A percentile compares a stretch with the other conserved stretches of the same genome.
Conservation (phyloP, 139 green algal species). For the Tetraselmis chui region DNA sequence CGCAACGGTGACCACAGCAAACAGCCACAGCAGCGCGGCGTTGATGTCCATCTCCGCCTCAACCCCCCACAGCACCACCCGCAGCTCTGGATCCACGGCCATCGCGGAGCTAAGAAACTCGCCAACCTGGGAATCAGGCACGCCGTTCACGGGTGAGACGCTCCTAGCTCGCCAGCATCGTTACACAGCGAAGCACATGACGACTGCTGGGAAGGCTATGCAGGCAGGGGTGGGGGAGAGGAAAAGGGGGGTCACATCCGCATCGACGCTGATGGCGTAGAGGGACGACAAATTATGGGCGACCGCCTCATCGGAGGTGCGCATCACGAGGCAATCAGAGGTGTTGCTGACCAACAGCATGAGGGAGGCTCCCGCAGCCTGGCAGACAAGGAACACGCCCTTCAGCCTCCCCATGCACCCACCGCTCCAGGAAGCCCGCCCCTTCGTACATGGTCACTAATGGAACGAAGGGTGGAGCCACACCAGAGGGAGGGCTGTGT, state of each 20-base stretch:
- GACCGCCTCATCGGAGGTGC: not conserved
- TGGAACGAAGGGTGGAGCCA: too few relatives aligned
- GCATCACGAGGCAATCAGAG: not conserved
- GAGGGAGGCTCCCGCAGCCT: not conserved
- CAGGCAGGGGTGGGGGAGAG: not conserved
- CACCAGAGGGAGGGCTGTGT: too few relatives aligned
- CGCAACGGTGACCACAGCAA: constrained; percentile 56
- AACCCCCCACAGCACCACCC: not conserved
- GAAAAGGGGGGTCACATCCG: not conserved
- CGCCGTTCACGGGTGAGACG: too few relatives aligned
- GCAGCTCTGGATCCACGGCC: not conserved
- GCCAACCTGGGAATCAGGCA: not conserved
- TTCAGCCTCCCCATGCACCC: too few relatives aligned
- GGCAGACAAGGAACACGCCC: too few relatives aligned
- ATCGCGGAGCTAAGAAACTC: not conserved
- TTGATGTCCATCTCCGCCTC: constrained; percentile 35
- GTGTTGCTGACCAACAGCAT: not conserved
- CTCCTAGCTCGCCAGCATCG: too few relatives aligned
- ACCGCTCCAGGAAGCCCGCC: too few relatives aligned
- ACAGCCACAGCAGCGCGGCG: constrained; percentile 42
- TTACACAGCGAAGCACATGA: too few relatives aligned
- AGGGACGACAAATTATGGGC: not conserved
- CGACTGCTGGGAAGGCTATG: too few relatives aligned
- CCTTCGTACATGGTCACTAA: too few relatives aligned
- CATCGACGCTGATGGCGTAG: not conserved